Conservation (phyloP, 116 monocot genomes). For the Thalassia testudinum region DNA sequence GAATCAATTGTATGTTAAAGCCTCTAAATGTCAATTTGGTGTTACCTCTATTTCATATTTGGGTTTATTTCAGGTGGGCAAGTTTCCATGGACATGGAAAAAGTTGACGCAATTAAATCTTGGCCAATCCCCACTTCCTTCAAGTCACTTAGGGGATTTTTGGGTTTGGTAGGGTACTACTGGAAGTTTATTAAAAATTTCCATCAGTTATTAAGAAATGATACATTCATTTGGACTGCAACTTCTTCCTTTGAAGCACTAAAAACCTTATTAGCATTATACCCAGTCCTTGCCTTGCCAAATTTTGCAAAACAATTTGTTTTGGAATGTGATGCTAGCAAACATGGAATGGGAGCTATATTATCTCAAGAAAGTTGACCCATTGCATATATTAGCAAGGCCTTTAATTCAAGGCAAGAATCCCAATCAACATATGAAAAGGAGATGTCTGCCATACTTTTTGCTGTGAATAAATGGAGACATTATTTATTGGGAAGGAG, state of each 20-base stretch:
- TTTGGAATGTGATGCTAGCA: neutral
- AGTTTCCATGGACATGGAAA: neutral
- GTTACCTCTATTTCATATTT: neutral
- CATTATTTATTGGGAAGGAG: neutral
- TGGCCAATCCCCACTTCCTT: neutral
- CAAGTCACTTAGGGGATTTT: neutral
- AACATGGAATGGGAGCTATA: neutral
- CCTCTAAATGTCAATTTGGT: no score
- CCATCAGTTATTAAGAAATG: constrained; percentile 3
- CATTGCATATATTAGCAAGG: neutral
- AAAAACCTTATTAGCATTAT: neutral
- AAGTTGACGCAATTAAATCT: neutral
- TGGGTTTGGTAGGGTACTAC: constrained; percentile 1
- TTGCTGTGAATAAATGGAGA: neutral
- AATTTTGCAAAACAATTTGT: neutral
- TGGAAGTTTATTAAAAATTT: neutral
- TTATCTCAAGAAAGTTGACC: neutral
- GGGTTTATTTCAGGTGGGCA: neutral
- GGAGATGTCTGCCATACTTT: neutral
- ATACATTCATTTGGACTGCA: neutral
- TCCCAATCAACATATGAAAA: neutral
- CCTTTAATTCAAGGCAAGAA: neutral
- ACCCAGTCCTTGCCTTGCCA: neutral
- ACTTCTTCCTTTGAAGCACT: neutral
- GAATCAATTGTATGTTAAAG: no score